Percentiles rank a stretch among this genome's conserved stretches.
Conservation (phyloP, 805 yeast genomes). For the Pichia membranifaciens region DNA sequence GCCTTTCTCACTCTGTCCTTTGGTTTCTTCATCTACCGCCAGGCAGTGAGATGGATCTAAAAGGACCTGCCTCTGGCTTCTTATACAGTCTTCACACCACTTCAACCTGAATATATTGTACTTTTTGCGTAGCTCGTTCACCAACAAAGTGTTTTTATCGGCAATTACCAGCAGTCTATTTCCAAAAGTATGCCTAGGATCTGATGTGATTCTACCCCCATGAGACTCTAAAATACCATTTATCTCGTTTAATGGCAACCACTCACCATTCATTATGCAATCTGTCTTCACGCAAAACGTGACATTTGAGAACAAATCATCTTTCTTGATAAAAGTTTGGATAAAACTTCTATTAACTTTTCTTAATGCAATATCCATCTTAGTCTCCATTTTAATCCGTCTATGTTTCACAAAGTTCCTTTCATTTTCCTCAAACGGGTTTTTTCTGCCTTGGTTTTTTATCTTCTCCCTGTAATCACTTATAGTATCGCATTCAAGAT, state of each 20-base stretch:
- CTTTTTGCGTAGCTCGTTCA: conserved; percentile 31
- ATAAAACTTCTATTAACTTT: conserved; percentile 14
- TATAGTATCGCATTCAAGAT: conserved; percentile 48
- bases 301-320: conserved; percentile 38
- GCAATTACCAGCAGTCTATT: conserved; percentile 31
- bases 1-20: conserved; percentile 27
- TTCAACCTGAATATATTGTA: conserved; percentile 58
- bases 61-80: conserved; percentile 35
- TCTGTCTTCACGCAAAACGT: conserved; percentile 53
- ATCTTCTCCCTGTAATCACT: conserved; percentile 40
- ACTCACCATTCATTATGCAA: conserved; percentile 20
- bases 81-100: conserved; percentile 70
- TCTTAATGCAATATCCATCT: conserved; percentile 15
- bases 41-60: conserved; percentile 60
- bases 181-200: conserved; percentile 26
- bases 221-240: conserved; percentile 33
- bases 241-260: conserved; percentile 34
- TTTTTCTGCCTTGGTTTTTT: conserved; percentile 19
- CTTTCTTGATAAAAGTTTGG: conserved; percentile 3
- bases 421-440: neutral
- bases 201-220: conserved; percentile 45
- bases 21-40: conserved; percentile 1
- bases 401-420: neutral
- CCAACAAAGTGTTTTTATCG: conserved; percentile 35
- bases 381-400: conserved; percentile 17